phyloP scores from a whole-genome alignment of 192 early-diverging fungal species.

The Entrophospora sp. region DNA sequence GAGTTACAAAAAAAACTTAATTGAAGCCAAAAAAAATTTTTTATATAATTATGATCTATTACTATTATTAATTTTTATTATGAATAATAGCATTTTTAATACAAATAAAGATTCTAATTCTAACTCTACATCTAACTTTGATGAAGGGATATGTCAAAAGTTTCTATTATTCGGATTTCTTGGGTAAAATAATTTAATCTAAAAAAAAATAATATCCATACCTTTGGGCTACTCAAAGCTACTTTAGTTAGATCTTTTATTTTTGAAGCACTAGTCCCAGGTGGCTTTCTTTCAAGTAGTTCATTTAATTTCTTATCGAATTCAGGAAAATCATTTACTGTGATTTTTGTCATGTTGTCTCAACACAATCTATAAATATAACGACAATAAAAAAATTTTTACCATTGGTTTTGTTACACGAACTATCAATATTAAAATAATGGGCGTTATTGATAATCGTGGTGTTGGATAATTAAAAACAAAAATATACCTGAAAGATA shows the following conservation, averaged over 20 bases:
- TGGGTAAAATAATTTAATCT: neutral
- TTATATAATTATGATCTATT: neutral
- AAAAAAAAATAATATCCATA: neutral
- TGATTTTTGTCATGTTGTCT: too few species aligned
- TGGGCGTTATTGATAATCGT: too few species aligned
- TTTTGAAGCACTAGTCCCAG: conserved; percentile 31
- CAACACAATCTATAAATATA: too few species aligned
- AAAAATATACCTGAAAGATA: too few species aligned
- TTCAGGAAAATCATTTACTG: conserved; percentile 23
- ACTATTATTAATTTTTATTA: neutral
- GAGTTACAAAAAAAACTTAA: neutral
- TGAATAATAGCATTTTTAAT: too few species aligned
- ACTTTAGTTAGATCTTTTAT: conserved; percentile 35
- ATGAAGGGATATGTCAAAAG: neutral
- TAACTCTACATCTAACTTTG: neutral
- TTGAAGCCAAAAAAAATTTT: neutral
- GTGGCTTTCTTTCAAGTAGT: conserved; percentile 30
- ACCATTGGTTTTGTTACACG: too few species aligned
- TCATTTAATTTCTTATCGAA: conserved; percentile 33
- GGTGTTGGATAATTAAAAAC: too few species aligned
- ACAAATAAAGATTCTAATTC: neutral
- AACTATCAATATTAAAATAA: too few species aligned
- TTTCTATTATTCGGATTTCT: too few species aligned
- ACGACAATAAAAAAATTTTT: too few species aligned
- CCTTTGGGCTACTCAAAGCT: conserved; percentile 32